Base-by-base conservation (phyloP, 768 basidiomycete genomes). In the Russula compacta region DNA sequence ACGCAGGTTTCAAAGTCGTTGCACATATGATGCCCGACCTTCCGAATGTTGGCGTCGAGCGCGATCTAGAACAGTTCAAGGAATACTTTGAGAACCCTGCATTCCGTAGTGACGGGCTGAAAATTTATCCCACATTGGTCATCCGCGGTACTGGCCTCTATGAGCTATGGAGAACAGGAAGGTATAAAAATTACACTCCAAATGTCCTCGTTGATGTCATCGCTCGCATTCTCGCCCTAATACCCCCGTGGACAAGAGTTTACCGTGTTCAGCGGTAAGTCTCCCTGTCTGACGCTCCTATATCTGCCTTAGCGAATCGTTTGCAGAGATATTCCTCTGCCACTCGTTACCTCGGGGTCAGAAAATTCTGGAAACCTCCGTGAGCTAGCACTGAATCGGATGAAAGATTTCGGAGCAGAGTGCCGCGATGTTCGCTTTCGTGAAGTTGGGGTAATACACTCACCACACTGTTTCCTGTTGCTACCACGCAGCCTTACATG, bases 21-120 rank as follows among this genome's bases (percentile, higher is more conserved):
- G 95, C 95, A 19, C 97, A 99, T 71, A 98, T 98, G 97, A 99
- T 99, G 95, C 94, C 95, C 14, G 95, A 99, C 72, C 81, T 98
- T 9, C 95, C 95, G 9, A 99, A 99, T 71, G 92, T 98, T 59
- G 97, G 97, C 38, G 81, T 95, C 61, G 97, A 98, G 76, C 84
- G 97, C 59, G 97, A 99, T 73, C 82, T 99, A 50, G 94, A 94
- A 69, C 97, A 98, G 70, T 99, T 99, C 81, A 95, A 97, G 72
- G 97, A 98, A 71, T 99, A 94, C 73, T 99, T 99, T 68, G 97
- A 99, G 76, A 98, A 97, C 70, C 97, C 97, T 11, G 90, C 90
- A 0, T 99, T 98, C 76, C 79, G 97, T 64, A 94, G 92, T 53
- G 97, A 99, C 70, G 97, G 97, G 1, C 79, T 99, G 57, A 99